Base-by-base conservation (phyloP, 805 yeast species). In the Yarrowia sp. region DNA sequence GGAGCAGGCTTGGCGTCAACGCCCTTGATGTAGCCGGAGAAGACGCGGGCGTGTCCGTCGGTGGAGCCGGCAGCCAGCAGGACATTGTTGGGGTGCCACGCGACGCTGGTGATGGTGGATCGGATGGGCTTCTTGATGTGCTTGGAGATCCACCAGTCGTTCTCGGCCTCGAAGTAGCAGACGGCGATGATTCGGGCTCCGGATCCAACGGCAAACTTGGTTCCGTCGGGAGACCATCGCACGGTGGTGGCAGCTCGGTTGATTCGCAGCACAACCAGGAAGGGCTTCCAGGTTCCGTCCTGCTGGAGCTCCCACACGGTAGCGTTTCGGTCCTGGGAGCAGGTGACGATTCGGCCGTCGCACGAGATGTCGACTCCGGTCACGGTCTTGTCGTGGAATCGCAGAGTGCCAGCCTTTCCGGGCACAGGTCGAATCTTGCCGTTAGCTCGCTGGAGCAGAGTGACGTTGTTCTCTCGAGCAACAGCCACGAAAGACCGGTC, bases 61-160 rank as follows among this genome's bases (percentile, higher is more conserved):
- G 97, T 88, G 21, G 97, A 90, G 22, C 98, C 98, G 49, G 88
- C 81, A 2, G 96, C 94, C 65, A 94, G 78, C 64, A 94, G 78
- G 22, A 94, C 96, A 68, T 85, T 86, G 75, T 94, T 94, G 63
- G 90, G 92, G 73, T 94, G 97, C 99, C 99, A 92, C 66, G 86
- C 86, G 62, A 93, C 79, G 47, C 88, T 80, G 66, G 92, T 80
- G 67, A 92, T 81, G 31, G 97, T 90, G 10, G 97, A 87, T 73
- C 87, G 86, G 69, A 94, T 79, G n/a, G 97, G 97, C 75, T 89
- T 90, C 78, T 92, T 92, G 75, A 94, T 87, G 77, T 93, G 99
- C 75, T 93, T 93, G 13, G 98, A 90, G 58, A 94, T 92, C 99
- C 99, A 94, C 99, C 99, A 94, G 73, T 94, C 97, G 73, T 93